Conservation (phyloP, 495 filamentous ascomycete genomes). For the Neurospora sp. region DNA sequence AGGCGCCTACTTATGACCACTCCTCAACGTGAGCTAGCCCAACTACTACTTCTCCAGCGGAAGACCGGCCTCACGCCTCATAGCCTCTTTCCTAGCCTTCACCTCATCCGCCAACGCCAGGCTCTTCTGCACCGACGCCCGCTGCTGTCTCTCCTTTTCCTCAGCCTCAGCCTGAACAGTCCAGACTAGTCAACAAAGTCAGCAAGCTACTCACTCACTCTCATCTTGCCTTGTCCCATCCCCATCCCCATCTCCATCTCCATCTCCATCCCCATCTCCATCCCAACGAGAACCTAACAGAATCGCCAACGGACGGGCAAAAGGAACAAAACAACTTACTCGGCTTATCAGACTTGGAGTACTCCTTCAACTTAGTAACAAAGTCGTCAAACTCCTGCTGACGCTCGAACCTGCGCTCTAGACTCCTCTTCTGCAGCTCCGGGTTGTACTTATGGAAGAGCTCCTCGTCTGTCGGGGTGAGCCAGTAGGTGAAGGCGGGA, state of each 20-base stretch:
- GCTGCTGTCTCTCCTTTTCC: constrained; percentile 45
- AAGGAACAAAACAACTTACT: constrained; percentile 28
- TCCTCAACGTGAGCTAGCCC: background rate
- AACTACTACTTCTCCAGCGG: background rate
- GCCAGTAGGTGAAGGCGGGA: constrained; percentile 68
- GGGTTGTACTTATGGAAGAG: constrained; percentile 88
- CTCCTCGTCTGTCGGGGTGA: constrained; percentile 84
- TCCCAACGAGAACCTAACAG: background rate
- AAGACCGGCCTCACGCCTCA: constrained; percentile 40
- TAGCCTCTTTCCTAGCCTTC: constrained; percentile 52
- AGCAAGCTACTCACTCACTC: background rate
- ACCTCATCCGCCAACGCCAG: constrained; percentile 43
- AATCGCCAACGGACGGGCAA: background rate
- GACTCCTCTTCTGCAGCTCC: constrained; percentile 73
- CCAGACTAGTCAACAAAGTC: constrained; percentile 45
- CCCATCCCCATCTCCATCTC: background rate
- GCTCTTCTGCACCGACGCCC: constrained; percentile 22
- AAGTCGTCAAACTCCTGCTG: constrained; percentile 86
- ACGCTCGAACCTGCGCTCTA: constrained; percentile 60
- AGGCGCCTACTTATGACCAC: background rate
- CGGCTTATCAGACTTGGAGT: constrained; percentile 83
- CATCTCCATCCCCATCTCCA: background rate
- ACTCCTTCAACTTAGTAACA: constrained; percentile 69
- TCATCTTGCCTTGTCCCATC: background rate
- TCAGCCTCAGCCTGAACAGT: constrained; percentile 54